phyloP scores from a whole-genome alignment of 2,329 filamentous ascomycete species.

The Fusarium pilosicola region DNA sequence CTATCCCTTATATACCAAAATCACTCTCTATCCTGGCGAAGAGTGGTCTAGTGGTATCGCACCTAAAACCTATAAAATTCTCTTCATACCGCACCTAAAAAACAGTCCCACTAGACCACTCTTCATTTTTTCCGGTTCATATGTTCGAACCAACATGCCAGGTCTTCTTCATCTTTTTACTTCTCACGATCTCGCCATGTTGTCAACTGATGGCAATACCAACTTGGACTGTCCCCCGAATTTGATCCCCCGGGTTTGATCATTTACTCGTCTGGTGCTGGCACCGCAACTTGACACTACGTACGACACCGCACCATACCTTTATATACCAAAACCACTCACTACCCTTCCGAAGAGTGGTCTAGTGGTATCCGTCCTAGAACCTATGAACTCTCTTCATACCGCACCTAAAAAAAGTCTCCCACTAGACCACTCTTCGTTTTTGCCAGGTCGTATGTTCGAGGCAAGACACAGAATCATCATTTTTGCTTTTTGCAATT shows the following conservation, averaged over 20 bases:
- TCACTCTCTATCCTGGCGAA: neutral
- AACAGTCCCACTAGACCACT: neutral
- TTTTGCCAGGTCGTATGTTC: neutral
- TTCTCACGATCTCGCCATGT: too few relatives aligned
- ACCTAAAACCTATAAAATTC: neutral
- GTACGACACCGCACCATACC: too few relatives aligned
- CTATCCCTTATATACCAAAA: neutral
- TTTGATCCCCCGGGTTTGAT: too few relatives aligned
- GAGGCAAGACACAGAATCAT: too few relatives aligned
- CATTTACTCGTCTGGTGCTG: too few relatives aligned
- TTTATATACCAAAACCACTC: neutral
- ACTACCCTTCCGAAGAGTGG: neutral
- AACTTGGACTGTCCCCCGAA: too few relatives aligned
- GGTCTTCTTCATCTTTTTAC: too few relatives aligned
- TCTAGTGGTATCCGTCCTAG: neutral
- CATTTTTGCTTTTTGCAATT: too few relatives aligned
- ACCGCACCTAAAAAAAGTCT: neutral
- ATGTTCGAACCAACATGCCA: neutral
- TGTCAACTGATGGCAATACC: too few relatives aligned
- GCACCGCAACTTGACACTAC: too few relatives aligned
- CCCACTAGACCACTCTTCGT: neutral
- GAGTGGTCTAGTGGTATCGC: conserved; percentile 1
- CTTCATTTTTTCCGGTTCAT: neutral
- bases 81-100: neutral
- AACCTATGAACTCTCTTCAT: neutral